phyloP scores from a whole-genome alignment of 139 green algal species.

The Pycnococcus provasolii region DNA sequence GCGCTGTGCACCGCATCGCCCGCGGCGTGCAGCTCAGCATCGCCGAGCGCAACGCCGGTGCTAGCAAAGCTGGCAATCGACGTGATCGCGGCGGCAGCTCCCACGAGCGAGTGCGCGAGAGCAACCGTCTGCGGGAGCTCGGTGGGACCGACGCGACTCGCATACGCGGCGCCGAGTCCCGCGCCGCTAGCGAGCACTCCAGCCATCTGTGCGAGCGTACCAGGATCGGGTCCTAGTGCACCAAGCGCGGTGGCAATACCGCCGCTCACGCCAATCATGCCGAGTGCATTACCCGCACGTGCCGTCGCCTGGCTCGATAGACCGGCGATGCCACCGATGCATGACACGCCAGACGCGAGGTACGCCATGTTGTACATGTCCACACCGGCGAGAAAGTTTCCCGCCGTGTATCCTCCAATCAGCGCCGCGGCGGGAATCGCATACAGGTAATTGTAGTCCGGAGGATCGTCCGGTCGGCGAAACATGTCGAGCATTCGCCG shows the following conservation, averaged over 20 bases:
- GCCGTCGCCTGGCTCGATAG: constrained; percentile 65
- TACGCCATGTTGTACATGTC: neutral
- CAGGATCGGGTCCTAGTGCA: constrained; percentile 22
- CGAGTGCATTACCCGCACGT: constrained; percentile 62
- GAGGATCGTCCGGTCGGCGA: constrained; percentile 60
- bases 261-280: constrained; percentile 56
- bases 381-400: neutral
- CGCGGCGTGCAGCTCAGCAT: neutral
- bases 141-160: constrained; percentile 36
- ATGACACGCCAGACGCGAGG: constrained; percentile 50
- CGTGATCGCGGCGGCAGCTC: constrained; percentile 33
- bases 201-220: constrained; percentile 12
- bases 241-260: constrained; percentile 39
- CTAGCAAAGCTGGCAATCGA: constrained; percentile 49
- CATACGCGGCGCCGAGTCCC: constrained; percentile 34
- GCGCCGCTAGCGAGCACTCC: constrained; percentile 34
- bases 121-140: constrained; percentile 60
- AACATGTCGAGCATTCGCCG: constrained; percentile 85
- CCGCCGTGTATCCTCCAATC: neutral
- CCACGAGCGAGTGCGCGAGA: constrained; percentile 73
- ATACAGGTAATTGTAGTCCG: constrained; percentile 67
- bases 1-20: constrained; percentile 35
- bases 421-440: constrained; percentile 35
- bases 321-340: constrained; percentile 74
- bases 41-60: constrained; percentile 22